Base-by-base conservation (phyloP, 2,329 filamentous ascomycete genomes). In the Aspergillus quadricinctus region DNA sequence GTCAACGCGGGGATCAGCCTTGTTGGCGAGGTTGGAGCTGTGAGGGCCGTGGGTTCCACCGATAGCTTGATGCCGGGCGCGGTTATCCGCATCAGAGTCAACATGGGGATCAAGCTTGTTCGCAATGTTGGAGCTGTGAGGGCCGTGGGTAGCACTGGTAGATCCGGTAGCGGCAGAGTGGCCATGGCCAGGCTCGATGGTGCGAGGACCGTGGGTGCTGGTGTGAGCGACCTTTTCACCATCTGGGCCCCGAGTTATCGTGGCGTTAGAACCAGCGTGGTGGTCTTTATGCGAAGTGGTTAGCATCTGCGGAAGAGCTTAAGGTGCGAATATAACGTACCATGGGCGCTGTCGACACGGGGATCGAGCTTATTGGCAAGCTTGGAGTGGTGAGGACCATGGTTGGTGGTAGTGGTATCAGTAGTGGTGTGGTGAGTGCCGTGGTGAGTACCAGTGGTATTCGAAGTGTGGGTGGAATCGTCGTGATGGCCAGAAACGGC, bases 1-100 rank as follows among this genome's bases (percentile, higher is more conserved):
- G 53, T 63, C 59, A 27, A 64, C 51, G 29, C 80, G 75, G 25
- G 82, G 82, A 61, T 84, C 82, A 2, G 69, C 64, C 35, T 80
- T 78, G 69, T 84, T 84, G n/a, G 72, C 73, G 3, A 73, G 2
- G 48, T 76, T 75, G 27, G 73, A 75, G 57, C 57, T 61, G 66
- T 83, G 78, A 35, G 76, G 75, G 7, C 80, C 79, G 19, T 59
- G 50, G 14, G 56, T 35, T 25, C 58, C 58, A 3, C 56, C 58
- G 59, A 60, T 31, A 3, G 53, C 53, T 17, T 58, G 31, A 21
- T 58, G 58, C 17, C 58, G 58, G 10, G 50, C 56, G 28, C 56
- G 58, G 58, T 60, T 60, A 45, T 60, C 58, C 9, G 40, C 28
- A 49, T 60, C 58, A 4, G 53, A 56, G 29, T 64, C 61, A 0